A percentile compares a stretch with the other conserved stretches of the same genome.
Evolutionary conservation across 257 asterid species (phyloP).

Genomic region (Leptodermis oblonga): DNA sequence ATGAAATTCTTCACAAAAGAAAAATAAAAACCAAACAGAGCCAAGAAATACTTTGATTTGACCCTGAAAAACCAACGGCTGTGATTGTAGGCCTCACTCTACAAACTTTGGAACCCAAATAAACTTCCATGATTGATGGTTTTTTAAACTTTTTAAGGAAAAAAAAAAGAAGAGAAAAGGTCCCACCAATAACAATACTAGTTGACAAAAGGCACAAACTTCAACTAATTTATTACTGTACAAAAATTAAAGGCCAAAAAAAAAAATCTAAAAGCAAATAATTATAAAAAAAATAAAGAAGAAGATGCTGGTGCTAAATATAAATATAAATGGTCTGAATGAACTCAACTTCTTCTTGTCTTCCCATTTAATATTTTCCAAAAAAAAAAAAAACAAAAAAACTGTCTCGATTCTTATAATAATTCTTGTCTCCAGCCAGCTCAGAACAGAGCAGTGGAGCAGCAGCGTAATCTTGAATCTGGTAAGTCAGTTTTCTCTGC

Average conservation of each 20-base stretch:
- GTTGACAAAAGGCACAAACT: conserved; percentile 13
- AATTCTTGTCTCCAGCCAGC: conserved; percentile 1
- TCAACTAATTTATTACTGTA: no score
- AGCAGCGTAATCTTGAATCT: conserved; percentile 10
- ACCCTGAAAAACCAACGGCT: not conserved
- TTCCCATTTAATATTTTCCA: not conserved
- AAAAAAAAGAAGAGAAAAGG: not conserved
- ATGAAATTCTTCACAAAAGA: no score
- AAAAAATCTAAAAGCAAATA: no score
- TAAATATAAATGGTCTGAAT: not conserved
- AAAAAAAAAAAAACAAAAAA: not conserved
- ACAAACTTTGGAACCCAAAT: not conserved
- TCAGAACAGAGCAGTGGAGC: not conserved
- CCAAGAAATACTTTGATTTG: not conserved
- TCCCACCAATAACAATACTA: not conserved
- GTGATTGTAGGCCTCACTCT: not conserved
- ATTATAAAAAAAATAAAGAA: no score
- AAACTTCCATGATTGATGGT: not conserved
- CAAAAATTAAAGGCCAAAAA: no score
- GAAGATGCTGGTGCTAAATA: not conserved
- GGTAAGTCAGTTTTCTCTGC: conserved; percentile 6
- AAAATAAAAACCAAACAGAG: no score
- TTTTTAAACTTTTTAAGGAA: not conserved
- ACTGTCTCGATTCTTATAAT: not conserved
- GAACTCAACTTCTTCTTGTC: not conserved